Evolutionary conservation across 306 rosid species (phyloP).

Genomic region (Canavalia gladiata): DNA sequence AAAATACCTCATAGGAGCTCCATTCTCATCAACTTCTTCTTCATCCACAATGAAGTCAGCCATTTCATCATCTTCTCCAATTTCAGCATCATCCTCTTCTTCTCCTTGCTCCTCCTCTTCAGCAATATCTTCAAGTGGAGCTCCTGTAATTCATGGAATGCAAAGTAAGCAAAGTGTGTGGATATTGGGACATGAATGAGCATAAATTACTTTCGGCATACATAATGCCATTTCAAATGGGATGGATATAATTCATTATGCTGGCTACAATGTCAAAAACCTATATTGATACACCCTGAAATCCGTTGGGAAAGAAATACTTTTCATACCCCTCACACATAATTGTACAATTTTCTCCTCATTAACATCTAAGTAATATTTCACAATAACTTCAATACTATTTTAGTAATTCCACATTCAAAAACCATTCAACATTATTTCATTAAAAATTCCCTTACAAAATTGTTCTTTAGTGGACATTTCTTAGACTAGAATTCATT

Average conservation of each 20-base stretch:
- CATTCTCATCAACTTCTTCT: constrained; percentile 82
- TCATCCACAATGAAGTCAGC: constrained; percentile 97
- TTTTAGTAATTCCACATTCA: constrained; percentile 2
- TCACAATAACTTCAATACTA: background rate
- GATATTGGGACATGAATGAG: constrained; percentile 28
- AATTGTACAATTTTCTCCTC: background rate
- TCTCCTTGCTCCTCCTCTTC: constrained; percentile 95
- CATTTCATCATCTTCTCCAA: constrained; percentile 98
- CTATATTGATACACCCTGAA: constrained; percentile 7
- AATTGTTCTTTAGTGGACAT: constrained; percentile 9
- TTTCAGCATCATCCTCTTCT: constrained; percentile 93
- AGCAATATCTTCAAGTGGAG: constrained; percentile 87
- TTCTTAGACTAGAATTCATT: background rate
- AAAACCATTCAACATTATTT: background rate
- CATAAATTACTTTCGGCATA: constrained; percentile 27
- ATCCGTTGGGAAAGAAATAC: background rate
- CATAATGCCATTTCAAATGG: background rate
- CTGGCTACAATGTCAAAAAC: background rate
- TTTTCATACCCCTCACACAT: background rate
- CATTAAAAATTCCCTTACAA: background rate
- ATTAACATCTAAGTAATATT: background rate
- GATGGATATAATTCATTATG: background rate
- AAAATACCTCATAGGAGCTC: constrained; percentile 79
- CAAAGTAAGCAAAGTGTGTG: background rate
- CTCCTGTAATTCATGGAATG: constrained; percentile 54